These are phyloP conservation scores for Phialophora chinensis DNA, from an alignment of 2,329 filamentous ascomycete genomes.

Conservation along the genomic window DNA sequence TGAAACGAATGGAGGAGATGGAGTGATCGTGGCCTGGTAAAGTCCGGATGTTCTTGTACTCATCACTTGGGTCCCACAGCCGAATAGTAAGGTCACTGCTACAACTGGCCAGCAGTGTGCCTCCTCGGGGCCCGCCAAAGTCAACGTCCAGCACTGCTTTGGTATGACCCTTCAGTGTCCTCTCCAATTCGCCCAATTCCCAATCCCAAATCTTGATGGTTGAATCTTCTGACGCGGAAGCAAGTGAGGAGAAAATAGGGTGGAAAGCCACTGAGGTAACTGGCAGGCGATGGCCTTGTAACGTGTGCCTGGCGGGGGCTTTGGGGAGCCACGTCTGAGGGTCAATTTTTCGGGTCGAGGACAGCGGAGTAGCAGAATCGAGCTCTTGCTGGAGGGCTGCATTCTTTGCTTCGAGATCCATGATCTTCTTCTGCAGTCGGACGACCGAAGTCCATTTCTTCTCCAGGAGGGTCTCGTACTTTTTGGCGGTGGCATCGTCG, in stretches of 20 bases:
- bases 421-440: slow-evolving; percentile 95
- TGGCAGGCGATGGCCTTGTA: slow-evolving; percentile 80
- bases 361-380: slow-evolving; percentile 79
- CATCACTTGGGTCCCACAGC: slow-evolving; percentile 88
- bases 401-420: slow-evolving; percentile 85
- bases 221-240: slow-evolving; percentile 87
- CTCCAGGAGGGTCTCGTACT: slow-evolving; percentile 91
- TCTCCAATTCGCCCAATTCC: slow-evolving; percentile 88
- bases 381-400: slow-evolving; percentile 78
- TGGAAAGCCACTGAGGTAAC: slow-evolving; percentile 92
- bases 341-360: slow-evolving; percentile 80
- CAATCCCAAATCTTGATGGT: slow-evolving; percentile 98
- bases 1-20: slow-evolving; percentile 85
- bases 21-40: slow-evolving; percentile 91
- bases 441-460: slow-evolving; percentile 99
- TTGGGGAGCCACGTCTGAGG: slow-evolving; percentile 86
- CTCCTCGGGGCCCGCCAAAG: slow-evolving; percentile 82
- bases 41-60: slow-evolving; percentile 94
- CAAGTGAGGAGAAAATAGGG: slow-evolving; percentile 86
- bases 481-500: slow-evolving; percentile 82
- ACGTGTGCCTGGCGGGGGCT: slow-evolving; percentile 77
- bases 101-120: slow-evolving; percentile 80
- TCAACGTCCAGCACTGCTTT: slow-evolving; percentile 87
- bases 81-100: slow-evolving; percentile 92
- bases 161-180: slow-evolving; percentile 90